phyloP scores from a whole-genome alignment of 331 rosid species.

The Quercus lobata region DNA sequence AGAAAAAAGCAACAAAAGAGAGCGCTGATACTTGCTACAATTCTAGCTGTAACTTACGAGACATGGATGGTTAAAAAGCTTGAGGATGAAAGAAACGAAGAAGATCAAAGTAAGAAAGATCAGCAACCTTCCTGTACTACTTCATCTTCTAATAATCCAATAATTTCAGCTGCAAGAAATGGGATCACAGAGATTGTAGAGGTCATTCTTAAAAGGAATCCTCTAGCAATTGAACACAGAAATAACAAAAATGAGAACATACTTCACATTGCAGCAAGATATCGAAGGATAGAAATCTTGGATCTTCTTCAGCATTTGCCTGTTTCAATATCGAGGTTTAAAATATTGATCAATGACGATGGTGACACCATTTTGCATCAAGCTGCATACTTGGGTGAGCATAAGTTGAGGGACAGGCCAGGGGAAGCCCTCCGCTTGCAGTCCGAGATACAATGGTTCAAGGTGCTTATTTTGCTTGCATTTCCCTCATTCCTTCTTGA shows the following conservation, averaged over 20 bases:
- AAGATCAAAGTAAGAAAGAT: neutral
- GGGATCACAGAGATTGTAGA: conserved; percentile 19
- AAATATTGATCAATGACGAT: neutral
- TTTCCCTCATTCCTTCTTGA: too few relatives aligned
- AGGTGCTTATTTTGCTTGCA: neutral
- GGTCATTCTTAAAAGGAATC: neutral
- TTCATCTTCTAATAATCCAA: neutral
- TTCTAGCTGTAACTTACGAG: neutral
- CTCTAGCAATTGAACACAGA: conserved; percentile 3
- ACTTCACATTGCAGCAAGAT: neutral
- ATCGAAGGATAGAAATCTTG: neutral
- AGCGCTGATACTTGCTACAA: neutral
- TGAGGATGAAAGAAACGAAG: neutral
- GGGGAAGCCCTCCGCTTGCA: conserved; percentile 25
- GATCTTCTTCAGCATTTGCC: neutral
- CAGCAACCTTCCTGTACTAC: neutral
- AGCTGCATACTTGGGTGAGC: neutral
- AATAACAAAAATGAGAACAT: neutral
- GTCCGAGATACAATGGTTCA: conserved; percentile 20
- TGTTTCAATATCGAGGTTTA: neutral
- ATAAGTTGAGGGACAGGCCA: neutral
- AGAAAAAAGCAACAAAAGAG: neutral
- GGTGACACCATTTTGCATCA: conserved; percentile 15
- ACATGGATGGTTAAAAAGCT: neutral
- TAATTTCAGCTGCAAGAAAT: conserved; percentile 11